Percentiles rank a stretch among this genome's conserved stretches.
Evolutionary conservation across 495 filamentous ascomycete genomes (phyloP).

Genomic region (Hypoxylon subgilvum): DNA sequence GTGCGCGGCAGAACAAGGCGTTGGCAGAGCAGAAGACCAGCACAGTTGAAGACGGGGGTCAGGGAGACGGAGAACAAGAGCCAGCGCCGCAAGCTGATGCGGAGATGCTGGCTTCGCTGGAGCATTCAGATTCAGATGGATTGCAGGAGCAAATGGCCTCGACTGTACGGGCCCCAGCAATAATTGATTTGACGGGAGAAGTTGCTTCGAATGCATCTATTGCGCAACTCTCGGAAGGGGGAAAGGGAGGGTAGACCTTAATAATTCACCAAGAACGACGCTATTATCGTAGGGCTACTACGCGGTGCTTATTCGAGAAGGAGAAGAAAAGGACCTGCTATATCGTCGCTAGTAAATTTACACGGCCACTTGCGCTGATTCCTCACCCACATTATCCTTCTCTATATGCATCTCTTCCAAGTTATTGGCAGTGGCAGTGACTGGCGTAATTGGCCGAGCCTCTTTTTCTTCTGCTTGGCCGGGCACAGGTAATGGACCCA

Average conservation of each 20-base stretch:
- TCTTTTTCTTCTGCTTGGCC: slow-evolving; percentile 33
- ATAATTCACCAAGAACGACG: slow-evolving; percentile 8
- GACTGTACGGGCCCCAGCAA: neutral
- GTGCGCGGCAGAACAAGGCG: slow-evolving; percentile 60
- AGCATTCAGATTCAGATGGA: neutral
- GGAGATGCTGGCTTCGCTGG: slow-evolving; percentile 21
- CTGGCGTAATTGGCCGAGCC: slow-evolving; percentile 24
- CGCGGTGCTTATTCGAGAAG: slow-evolving; percentile 1
- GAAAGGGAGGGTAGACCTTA: slow-evolving; percentile 5
- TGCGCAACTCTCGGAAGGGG: slow-evolving; percentile 1
- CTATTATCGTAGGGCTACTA: slow-evolving; percentile 9
- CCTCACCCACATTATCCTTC: slow-evolving; percentile 12
- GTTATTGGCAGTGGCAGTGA: slow-evolving; percentile 36
- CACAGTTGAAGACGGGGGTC: neutral
- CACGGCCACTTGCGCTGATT: slow-evolving; percentile 4
- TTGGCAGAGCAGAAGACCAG: slow-evolving; percentile 27
- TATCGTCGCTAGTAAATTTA: slow-evolving; percentile 10
- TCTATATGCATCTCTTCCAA: slow-evolving; percentile 26
- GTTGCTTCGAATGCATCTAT: neutral
- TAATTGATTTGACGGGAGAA: slow-evolving; percentile 29
- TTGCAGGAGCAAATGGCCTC: neutral
- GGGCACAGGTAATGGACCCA: slow-evolving; percentile 19
- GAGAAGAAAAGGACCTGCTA: slow-evolving; percentile 10
- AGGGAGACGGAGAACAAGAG: slow-evolving; percentile 1
- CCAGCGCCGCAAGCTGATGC: slow-evolving; percentile 6